Evolutionary conservation across 1,139 yeast genomes (phyloP).

Genomic region (Hansenula sp.): DNA sequence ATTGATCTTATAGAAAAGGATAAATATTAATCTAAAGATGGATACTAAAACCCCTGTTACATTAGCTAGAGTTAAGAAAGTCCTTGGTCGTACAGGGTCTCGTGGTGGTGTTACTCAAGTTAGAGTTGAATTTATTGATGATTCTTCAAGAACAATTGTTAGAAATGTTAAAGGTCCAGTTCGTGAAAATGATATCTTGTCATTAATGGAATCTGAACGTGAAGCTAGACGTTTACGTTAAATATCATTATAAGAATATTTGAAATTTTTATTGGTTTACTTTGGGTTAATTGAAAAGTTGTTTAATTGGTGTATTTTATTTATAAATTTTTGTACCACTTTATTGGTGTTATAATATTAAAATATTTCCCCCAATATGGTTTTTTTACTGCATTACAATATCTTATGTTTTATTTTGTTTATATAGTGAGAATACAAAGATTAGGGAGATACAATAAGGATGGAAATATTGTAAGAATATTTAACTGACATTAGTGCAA

Average conservation of each 20-base stretch:
- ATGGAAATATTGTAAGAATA: too few species aligned
- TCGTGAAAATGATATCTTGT: constrained; percentile 98
- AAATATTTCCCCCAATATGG: too few species aligned
- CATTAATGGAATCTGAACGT: constrained; percentile 99
- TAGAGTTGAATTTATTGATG: constrained; percentile 99
- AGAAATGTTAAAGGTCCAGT: constrained; percentile 99
- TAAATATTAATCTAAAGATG: too few species aligned
- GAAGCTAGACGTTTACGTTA: constrained; percentile 78
- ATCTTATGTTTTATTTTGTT: too few species aligned
- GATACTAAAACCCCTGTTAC: constrained; percentile 95
- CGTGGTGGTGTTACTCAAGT: constrained; percentile 99
- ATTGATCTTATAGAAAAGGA: too few species aligned
- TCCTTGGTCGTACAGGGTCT: constrained; percentile 99
- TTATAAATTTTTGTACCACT: background rate
- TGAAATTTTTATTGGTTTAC: too few species aligned
- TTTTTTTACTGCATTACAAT: too few species aligned
- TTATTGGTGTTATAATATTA: too few species aligned
- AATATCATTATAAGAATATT: constrained; percentile 12
- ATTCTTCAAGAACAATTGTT: constrained; percentile 96
- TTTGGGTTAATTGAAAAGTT: background rate
- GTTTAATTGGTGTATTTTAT: too few species aligned
- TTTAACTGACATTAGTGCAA: too few species aligned
- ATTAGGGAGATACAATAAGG: too few species aligned
- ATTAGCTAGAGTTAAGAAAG: constrained; percentile 99
- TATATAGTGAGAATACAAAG: too few species aligned